Evolutionary conservation across 768 basidiomycete species (phyloP).

Genomic region (Lepiota subincarnata): DNA sequence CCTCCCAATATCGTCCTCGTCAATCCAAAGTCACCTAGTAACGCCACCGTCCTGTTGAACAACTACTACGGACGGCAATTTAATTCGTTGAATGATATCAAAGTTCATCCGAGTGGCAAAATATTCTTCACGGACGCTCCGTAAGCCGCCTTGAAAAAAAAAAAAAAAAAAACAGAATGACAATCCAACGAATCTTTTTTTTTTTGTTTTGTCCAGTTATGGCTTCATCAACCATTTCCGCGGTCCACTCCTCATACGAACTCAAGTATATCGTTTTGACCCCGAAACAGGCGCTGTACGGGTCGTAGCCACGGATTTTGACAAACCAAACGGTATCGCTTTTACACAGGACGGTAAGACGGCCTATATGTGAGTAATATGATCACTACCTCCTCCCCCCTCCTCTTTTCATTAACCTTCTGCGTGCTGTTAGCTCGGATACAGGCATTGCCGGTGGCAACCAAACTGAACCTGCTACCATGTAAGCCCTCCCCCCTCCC

Average conservation of each 20-base stretch:
- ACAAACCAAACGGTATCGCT: slow-evolving; percentile 69
- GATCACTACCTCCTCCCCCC: no score
- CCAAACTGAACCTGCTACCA: slow-evolving; percentile 46
- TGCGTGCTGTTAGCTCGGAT: no score
- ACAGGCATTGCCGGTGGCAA: slow-evolving; percentile 28
- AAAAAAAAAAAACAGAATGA: neutral
- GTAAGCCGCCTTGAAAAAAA: slow-evolving; percentile 32
- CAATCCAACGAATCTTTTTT: no score
- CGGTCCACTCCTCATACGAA: slow-evolving; percentile 52
- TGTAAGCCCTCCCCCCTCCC: no score
- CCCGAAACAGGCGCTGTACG: slow-evolving; percentile 58
- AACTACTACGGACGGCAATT: slow-evolving; percentile 81
- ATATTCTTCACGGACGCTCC: slow-evolving; percentile 73
- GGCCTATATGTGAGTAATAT: no score
- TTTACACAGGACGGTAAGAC: slow-evolving; percentile 45
- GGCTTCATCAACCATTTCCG: slow-evolving; percentile 44
- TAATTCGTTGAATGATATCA: slow-evolving; percentile 78
- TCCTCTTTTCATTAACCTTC: neutral
- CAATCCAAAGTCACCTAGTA: slow-evolving; percentile 59
- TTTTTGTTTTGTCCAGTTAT: slow-evolving; percentile 36
- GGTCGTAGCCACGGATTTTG: slow-evolving; percentile 75
- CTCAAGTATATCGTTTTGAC: slow-evolving; percentile 78
- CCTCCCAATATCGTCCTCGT: slow-evolving; percentile 62
- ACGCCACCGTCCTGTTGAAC: slow-evolving; percentile 66
- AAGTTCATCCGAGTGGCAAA: slow-evolving; percentile 65